These are phyloP conservation scores for Podospora anserina DNA, from an alignment of 495 filamentous ascomycete genomes.

Conservation along the genomic window DNA sequence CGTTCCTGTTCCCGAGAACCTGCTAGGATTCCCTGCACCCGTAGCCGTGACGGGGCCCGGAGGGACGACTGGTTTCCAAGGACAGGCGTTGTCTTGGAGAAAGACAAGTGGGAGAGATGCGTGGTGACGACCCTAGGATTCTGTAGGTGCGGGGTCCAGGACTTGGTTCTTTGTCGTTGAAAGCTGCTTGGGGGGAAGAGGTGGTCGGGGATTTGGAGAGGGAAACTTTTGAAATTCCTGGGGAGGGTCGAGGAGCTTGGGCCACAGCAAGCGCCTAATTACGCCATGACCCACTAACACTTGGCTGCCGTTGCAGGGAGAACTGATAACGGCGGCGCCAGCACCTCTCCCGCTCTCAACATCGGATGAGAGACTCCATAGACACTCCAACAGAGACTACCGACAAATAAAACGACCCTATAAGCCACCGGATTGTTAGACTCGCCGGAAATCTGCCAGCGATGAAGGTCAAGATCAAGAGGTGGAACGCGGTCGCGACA, in stretches of 20 bases:
- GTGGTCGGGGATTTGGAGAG: neutral
- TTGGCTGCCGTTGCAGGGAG: neutral
- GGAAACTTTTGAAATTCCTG: neutral
- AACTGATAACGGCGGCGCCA: slow-evolving; percentile 3
- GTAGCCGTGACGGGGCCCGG: neutral
- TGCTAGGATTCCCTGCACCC: neutral
- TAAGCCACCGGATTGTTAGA: neutral
- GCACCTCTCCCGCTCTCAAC: neutral
- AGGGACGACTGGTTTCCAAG: neutral
- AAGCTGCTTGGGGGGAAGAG: neutral
- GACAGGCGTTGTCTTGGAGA: neutral
- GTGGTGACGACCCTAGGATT: neutral
- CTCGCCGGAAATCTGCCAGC: neutral
- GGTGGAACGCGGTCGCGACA: slow-evolving; percentile 89
- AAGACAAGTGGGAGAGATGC: neutral
- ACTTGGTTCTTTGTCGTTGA: neutral
- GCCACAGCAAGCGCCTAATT: slow-evolving; percentile 12
- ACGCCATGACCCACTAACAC: slow-evolving; percentile 11
- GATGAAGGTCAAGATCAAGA: slow-evolving; percentile 93
- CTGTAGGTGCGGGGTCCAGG: slow-evolving; percentile 1
- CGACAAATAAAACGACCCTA: neutral
- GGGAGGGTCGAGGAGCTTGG: slow-evolving; percentile 20
- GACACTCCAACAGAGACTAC: neutral
- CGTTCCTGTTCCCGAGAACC: neutral
- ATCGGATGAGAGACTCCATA: neutral